Evolutionary conservation across 345 rosid genomes (phyloP).

Genomic region (Eucalyptus cladocalyx): DNA sequence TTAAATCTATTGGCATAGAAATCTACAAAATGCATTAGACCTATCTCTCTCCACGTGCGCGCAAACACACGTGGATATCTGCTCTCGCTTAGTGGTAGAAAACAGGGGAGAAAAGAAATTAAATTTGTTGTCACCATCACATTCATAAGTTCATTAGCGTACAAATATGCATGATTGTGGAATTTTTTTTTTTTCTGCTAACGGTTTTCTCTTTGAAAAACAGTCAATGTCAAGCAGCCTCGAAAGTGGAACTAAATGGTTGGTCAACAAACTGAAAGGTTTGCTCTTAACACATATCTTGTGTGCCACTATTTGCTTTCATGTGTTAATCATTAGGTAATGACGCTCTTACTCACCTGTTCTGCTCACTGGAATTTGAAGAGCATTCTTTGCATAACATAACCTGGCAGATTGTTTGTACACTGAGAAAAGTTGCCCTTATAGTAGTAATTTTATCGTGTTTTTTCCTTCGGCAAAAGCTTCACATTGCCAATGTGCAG

Average conservation of each 20-base stretch:
- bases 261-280: slow-evolving; percentile 96
- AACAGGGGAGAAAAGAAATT: not conserved
- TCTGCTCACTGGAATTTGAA: not conserved
- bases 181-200: not conserved
- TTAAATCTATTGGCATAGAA: not conserved
- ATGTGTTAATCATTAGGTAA: not conserved
- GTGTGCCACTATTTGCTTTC: not conserved
- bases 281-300: not conserved
- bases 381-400: not conserved
- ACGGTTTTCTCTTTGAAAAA: not conserved
- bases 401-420: not conserved
- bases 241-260: slow-evolving; percentile 85
- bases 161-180: not conserved
- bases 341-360: not conserved
- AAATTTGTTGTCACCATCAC: not conserved
- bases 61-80: not conserved
- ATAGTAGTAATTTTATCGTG: not conserved
- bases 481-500: not conserved
- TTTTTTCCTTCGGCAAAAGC: not conserved
- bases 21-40: not conserved
- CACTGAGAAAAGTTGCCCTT: not conserved
- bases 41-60: not conserved
- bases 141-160: not conserved
- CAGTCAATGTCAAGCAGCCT: slow-evolving; percentile 77
- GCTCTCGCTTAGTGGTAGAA: not conserved